These are phyloP conservation scores for Colletotrichum lupini DNA, from an alignment of 2,329 filamentous ascomycete genomes.

Conservation along the genomic window DNA sequence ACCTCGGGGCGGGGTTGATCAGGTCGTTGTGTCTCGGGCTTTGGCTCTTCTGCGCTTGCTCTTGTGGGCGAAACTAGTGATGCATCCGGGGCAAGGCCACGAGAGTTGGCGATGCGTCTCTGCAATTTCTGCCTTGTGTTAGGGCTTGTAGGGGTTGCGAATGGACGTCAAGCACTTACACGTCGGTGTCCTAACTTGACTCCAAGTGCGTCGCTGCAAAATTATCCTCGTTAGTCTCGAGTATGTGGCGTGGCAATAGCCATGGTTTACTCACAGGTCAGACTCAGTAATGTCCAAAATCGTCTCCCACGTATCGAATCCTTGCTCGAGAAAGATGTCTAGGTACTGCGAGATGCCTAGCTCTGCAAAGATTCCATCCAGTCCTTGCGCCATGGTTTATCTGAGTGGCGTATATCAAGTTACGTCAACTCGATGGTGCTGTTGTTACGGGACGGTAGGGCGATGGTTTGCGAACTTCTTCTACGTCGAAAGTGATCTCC, in stretches of 20 bases:
- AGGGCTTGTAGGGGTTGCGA: not conserved
- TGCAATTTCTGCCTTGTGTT: conserved; percentile 75
- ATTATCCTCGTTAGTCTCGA: not conserved
- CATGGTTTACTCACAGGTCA: conserved; percentile 71
- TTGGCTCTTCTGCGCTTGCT: conserved; percentile 63
- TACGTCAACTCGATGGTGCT: not conserved
- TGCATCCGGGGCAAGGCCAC: conserved; percentile 68
- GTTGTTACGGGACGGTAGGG: not conserved
- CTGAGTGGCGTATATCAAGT: not conserved
- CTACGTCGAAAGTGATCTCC: not conserved
- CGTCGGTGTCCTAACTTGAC: conserved; percentile 86
- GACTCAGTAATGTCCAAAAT: conserved; percentile 87
- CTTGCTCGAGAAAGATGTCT: conserved; percentile 77
- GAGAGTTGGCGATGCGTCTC: conserved; percentile 80
- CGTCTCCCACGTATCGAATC: conserved; percentile 87
- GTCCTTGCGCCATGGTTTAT: conserved; percentile 61
- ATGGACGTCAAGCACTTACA: conserved; percentile 59
- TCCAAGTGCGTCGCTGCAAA: conserved; percentile 72
- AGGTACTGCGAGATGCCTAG: conserved; percentile 84
- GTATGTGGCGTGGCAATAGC: not conserved
- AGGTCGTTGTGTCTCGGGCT: conserved; percentile 63
- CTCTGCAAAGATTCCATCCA: conserved; percentile 76
- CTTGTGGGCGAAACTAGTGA: conserved; percentile 62
- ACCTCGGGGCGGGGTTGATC: conserved; percentile 60
- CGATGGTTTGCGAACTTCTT: not conserved